Base-by-base conservation (phyloP, 148 eudicot species). In the Diospyros kaki region DNA sequence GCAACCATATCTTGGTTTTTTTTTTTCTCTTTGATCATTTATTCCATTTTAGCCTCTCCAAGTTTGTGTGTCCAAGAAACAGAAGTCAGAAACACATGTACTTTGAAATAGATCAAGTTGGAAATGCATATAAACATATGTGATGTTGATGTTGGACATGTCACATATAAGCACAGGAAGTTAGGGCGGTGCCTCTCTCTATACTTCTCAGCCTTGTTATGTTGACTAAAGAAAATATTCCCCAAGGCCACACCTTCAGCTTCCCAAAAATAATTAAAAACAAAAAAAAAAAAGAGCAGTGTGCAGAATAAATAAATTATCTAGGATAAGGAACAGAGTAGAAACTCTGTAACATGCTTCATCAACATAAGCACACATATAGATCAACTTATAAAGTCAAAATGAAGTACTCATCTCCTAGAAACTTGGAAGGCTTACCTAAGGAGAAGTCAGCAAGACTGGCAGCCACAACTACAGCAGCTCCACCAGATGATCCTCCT, bases 401-500 rank as follows among this genome's bases (percentile, higher is more conserved):
- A 45, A 14, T 46, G 67, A 69, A 50, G 0, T 5, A 42, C 54
- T 1, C 64, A 61, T 52, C 8, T 17, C 42, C 28, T 13, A 60
- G n/a, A 63, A 51, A 7, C 65, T 46, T 54, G 43, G 67, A 53
- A 63, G 77, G 52, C 89, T 86, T 79, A 91, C 99, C 99, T 68
- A 96, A 66, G 80, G 97, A 82, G 78, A 96, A 91, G 71, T 96
- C 94, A 86, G 89, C 97, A 73, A 96, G 82, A 80, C 86, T 82
- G 41, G 97, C 93, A 83, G 99, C 90, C 66, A 89, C 98, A 69
- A 92, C 92, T 9, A 93, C 97, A 83, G 99, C 92, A 81, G 98
- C 94, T 67, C 99, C 99, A 83, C 97, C 83, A 71, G 88, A 96
- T 69, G 94, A 86, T 77, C 99, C 99, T 71, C 99, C 99, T 54